phyloP scores from a whole-genome alignment of 352 stramenopile species.

The Phytophthora vignae region DNA sequence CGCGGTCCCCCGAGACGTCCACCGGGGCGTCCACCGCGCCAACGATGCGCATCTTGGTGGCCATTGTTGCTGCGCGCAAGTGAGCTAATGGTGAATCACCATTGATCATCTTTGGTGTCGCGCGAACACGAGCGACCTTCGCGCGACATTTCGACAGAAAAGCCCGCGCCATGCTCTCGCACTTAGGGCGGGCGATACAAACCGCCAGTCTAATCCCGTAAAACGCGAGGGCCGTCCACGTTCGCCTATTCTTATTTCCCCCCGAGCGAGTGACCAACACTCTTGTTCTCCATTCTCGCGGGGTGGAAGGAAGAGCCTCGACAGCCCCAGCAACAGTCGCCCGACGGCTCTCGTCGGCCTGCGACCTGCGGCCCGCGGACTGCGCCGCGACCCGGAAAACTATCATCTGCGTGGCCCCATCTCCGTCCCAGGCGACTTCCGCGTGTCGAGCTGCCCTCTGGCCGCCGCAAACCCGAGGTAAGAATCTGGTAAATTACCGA shows the following conservation, averaged over 20 bases:
- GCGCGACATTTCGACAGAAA: neutral
- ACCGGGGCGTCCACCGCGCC: neutral
- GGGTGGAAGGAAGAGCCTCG: constrained; percentile 18
- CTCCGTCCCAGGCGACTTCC: constrained; percentile 20
- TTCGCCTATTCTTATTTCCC: constrained; percentile 26
- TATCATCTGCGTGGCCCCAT: constrained; percentile 38
- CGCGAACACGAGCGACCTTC: no score
- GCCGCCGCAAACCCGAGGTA: constrained; percentile 46
- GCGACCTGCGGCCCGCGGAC: constrained; percentile 17
- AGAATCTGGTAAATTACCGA: constrained; percentile 49
- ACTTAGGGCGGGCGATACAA: constrained; percentile 16
- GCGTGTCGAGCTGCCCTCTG: constrained; percentile 25
- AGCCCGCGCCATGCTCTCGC: constrained; percentile 4
- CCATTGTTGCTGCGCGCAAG: neutral
- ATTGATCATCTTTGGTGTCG: no score
- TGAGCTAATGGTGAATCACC: neutral
- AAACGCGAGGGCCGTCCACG: constrained; percentile 1
- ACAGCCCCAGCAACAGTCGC: constrained; percentile 37
- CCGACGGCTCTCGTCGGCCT: constrained; percentile 21
- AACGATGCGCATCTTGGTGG: constrained; percentile 32
- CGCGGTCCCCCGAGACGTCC: constrained; percentile 46
- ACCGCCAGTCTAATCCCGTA: neutral
- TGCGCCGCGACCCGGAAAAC: constrained; percentile 33
- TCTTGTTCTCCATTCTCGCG: constrained; percentile 23
- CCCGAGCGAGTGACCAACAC: constrained; percentile 42